Conservation (phyloP, 495 filamentous ascomycete genomes). For the Xylaria cubensis region DNA sequence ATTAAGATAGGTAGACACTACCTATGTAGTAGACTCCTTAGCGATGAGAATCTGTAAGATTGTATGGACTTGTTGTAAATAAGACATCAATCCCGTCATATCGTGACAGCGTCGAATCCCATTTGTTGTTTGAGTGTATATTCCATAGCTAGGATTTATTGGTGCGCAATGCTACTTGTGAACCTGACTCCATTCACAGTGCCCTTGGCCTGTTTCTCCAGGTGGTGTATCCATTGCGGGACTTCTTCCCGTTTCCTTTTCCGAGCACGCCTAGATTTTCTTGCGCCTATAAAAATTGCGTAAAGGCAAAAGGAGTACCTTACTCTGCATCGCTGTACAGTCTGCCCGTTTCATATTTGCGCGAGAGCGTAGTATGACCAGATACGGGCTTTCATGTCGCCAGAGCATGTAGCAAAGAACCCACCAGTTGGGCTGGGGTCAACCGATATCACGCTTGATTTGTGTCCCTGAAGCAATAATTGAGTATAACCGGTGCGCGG, state of each 20-base stretch:
- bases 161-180: background rate
- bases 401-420: constrained; percentile 85
- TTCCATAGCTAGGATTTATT: background rate
- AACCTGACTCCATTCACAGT: background rate
- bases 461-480: constrained; percentile 92
- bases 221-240: too few species aligned
- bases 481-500: constrained; percentile 84
- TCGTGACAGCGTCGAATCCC: background rate
- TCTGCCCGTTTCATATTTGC: background rate
- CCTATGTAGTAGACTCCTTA: constrained; percentile 4
- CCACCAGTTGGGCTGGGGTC: constrained; percentile 81
- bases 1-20: constrained; percentile 18
- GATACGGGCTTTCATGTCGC: constrained; percentile 89
- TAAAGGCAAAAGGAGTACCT: too few species aligned
- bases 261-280: too few species aligned
- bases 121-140: background rate
- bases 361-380: constrained; percentile 69
- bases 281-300: too few species aligned
- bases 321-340: too few species aligned
- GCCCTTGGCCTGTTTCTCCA: too few species aligned
- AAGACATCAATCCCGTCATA: background rate
- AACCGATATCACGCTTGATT: constrained; percentile 90
- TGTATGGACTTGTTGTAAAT: constrained; percentile 17
- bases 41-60: constrained; percentile 7
- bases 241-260: too few species aligned